Base-by-base conservation (phyloP, 176 grass and related monocot species). In the Urochloa ruziziensis region DNA sequence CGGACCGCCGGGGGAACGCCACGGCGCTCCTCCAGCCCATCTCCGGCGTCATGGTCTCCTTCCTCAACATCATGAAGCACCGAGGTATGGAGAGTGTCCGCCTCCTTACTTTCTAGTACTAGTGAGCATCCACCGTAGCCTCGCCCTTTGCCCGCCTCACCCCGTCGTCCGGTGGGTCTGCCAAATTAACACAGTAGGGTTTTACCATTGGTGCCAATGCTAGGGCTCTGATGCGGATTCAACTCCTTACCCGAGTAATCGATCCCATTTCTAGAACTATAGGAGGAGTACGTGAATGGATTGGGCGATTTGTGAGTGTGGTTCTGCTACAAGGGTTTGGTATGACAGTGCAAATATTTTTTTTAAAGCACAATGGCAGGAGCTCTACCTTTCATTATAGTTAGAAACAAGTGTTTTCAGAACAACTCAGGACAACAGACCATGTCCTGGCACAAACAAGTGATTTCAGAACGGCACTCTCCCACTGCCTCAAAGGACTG, bases 11-110 rank as follows among this genome's bases (percentile, higher is more conserved):
- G 65, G 88, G 91, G 29, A 91, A 79, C 3, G 86, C 95, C n/a
- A 84, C 77, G 49, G 89, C 93, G 71, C 70, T 69, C 18, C 96
- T 98, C 32, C 87, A 92, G 75, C 96, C 96, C 62, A 92, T 98
- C 80, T 98, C 96, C 85, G 75, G 81, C 84, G 89, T 91, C 82
- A 98, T 98, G 85, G 80, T 92, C 67, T 91, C 93, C 72, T 98
- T 98, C 76, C 96, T 98, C 85, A 82, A 90, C 57, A 92, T 98
- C 89, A 95, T 95, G 96, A 98, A 98, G 82, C 75, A 94, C 82
- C 96, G 96, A 90, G 96, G 93, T 95, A 78, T 27, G 56, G n/a
- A 59, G 54, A 18, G 64, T 68, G 13, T 32, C 18, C 70, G 40
- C 13, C 40, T 43, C 12, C 67, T 27, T 27, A 3, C 37, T 21